phyloP scores from a whole-genome alignment of 495 filamentous ascomycete genomes.

The Aspergillus campestris region DNA sequence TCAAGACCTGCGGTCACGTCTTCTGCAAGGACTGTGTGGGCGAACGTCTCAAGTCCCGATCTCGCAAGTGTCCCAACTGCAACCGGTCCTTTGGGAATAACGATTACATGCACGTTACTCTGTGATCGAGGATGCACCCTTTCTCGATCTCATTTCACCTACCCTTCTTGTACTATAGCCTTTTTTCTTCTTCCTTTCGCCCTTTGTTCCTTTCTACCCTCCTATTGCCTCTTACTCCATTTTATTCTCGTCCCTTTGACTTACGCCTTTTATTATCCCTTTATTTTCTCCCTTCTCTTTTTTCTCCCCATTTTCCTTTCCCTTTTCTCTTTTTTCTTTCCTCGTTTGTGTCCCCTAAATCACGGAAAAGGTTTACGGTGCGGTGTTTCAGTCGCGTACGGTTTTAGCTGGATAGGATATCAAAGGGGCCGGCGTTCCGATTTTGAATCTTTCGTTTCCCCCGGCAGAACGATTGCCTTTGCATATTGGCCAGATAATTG shows the following conservation, averaged over 20 bases:
- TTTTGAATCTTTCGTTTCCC: conserved; percentile 8
- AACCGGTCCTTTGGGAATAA: conserved; percentile 80
- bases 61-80: conserved; percentile 92
- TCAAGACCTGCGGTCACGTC: conserved; percentile 93
- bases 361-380: conserved; percentile 32
- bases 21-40: conserved; percentile 89
- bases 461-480: conserved; percentile 12
- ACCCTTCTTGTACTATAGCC: conserved; percentile 34
- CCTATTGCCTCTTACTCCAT: conserved; percentile 5
- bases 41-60: conserved; percentile 74
- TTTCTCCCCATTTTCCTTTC: conserved; percentile 3
- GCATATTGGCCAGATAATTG: conserved; percentile 14
- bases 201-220: conserved; percentile 7
- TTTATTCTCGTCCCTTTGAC: too few species aligned
- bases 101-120: conserved; percentile 66
- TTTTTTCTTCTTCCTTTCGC: conserved; percentile 9
- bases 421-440: conserved; percentile 32
- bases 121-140: conserved; percentile 23
- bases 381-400: conserved; percentile 31
- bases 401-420: conserved; percentile 28
- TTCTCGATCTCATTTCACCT: conserved; percentile 5
- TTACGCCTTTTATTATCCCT: conserved; percentile 4
- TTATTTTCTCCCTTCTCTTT: conserved; percentile 10
- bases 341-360: conserved; percentile 14
- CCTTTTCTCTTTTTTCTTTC: conserved; percentile 9